A percentile compares a stretch with the other conserved stretches of the same genome.
Evolutionary conservation across 345 rosid species (phyloP).

Genomic region (Aethionema arabicum): DNA sequence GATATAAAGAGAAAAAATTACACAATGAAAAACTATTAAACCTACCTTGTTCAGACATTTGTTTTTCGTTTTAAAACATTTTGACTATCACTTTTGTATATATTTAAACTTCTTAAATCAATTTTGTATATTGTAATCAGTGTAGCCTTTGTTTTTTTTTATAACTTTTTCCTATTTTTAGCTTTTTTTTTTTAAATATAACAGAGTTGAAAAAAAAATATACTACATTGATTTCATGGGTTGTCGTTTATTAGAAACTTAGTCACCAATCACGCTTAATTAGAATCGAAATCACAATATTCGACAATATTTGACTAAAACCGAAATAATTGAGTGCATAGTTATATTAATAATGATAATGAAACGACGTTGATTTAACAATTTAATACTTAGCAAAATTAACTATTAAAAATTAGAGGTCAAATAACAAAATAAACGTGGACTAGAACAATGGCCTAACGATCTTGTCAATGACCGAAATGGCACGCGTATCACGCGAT

Average conservation of each 20-base stretch:
- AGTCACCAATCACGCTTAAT: slow-evolving; percentile 39
- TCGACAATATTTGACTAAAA: slow-evolving; percentile 24
- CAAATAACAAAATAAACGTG: slow-evolving; percentile 27
- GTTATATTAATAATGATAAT: slow-evolving; percentile 12
- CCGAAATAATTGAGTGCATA: not conserved
- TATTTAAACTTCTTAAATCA: too few relatives aligned
- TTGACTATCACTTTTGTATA: too few relatives aligned
- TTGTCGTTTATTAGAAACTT: slow-evolving; percentile 40
- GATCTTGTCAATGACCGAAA: slow-evolving; percentile 40
- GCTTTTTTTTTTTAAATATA: too few relatives aligned
- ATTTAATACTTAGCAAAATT: slow-evolving; percentile 8
- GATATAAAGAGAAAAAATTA: too few relatives aligned
- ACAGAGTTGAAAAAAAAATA: not conserved
- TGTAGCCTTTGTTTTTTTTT: not conserved
- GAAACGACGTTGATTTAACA: slow-evolving; percentile 30
- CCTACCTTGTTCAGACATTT: too few relatives aligned
- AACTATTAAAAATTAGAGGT: slow-evolving; percentile 12
- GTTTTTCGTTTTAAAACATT: too few relatives aligned
- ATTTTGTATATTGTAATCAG: too few relatives aligned
- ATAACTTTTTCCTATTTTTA: not conserved
- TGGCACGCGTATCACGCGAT: slow-evolving; percentile 46
- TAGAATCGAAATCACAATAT: slow-evolving; percentile 33
- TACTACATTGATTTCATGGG: slow-evolving; percentile 27
- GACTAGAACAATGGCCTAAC: slow-evolving; percentile 41
- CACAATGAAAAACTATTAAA: too few relatives aligned